Evolutionary conservation across 441 rosid genomes (phyloP), one percentile per base, ranked within the genome.

Genomic region (Isatis lusitanica): DNA sequence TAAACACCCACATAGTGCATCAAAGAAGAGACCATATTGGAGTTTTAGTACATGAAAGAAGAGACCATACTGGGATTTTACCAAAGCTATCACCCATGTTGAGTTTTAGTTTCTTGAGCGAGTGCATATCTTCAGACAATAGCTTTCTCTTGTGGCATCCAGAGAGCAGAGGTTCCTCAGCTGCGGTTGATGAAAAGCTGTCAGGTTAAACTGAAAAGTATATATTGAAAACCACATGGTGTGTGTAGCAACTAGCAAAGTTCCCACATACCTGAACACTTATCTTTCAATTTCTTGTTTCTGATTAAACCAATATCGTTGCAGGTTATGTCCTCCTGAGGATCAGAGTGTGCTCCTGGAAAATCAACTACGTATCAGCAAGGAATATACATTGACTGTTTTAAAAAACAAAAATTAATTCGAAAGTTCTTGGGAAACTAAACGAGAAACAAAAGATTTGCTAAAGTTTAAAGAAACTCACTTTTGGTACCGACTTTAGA

Each of bases 401-500:
- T 26, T 24, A 24, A 24, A 21, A n/a, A 48, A 33, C 7, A 63
- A 13, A 46, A 5, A 12, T 42, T 5, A 10, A 8, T 6, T 53
- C 35, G 55, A 15, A 51, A 33, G 15, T 11, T 64, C 15, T 53
- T 30, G 38, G 50, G 26, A 69, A 61, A 55, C 66, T 50, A 55
- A 35, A 63, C 61, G 42, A 67, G 36, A 11, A 57, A n/a, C 13
- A 13, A 9, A 47, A 16, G 48, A 44, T 44, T 44, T 44, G 48
- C 1, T 15, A 0, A 40, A n/a, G 1, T 5, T 40, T 17, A 7
- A 21, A 63, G 66, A 38, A 36, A 71, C 86, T 79, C 67, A 89
- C 97, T 78, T 70, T 92, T 94, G 56, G 42, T 69, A 3, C 94
- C 96, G 53, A 78, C 75, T 82, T 73, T 88, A 74, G 75, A 63